Percentiles rank a stretch among this genome's conserved stretches.
These are phyloP conservation scores for Colletotrichum godetiae DNA, from an alignment of 2,329 filamentous ascomycete genomes.

Conservation along the genomic window DNA sequence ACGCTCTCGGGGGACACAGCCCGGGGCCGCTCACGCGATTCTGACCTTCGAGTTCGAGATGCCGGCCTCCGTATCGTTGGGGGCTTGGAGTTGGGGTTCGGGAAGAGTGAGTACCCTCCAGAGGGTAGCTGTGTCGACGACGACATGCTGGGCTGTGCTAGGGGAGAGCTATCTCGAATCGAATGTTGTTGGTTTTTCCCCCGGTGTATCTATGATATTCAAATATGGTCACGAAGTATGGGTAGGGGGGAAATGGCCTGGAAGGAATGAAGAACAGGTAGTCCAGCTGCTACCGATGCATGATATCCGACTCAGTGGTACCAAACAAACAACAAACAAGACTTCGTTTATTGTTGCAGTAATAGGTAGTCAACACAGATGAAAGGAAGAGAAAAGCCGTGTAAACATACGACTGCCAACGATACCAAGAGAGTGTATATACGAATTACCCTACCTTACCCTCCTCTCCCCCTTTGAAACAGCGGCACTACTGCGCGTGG, in stretches of 20 bases:
- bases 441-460: conserved; percentile 9
- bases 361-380: conserved; percentile 7
- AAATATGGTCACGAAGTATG: conserved; percentile 14
- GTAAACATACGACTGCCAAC: conserved; percentile 12
- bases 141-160: conserved; percentile 47
- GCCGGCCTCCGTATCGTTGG: conserved; percentile 55
- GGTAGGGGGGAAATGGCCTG: neutral
- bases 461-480: conserved; percentile 6
- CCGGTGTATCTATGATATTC: neutral
- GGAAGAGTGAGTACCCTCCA: conserved; percentile 69
- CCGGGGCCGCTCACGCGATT: conserved; percentile 48
- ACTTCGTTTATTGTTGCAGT: conserved; percentile 15
- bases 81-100: conserved; percentile 58
- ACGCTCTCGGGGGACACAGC: conserved; percentile 48
- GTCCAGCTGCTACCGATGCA: conserved; percentile 31
- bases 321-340: conserved; percentile 17
- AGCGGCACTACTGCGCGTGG: neutral
- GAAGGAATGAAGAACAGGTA: conserved; percentile 29
- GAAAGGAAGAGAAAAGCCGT: conserved; percentile 10
- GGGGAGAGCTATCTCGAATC: neutral
- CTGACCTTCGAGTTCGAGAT: conserved; percentile 51
- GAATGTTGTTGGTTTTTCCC: conserved; percentile 9
- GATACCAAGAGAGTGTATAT: conserved; percentile 35
- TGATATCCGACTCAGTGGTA: conserved; percentile 19
- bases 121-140: conserved; percentile 51